phyloP scores from a whole-genome alignment of 176 grass and related monocot species.

The Microstegium vimineum region DNA sequence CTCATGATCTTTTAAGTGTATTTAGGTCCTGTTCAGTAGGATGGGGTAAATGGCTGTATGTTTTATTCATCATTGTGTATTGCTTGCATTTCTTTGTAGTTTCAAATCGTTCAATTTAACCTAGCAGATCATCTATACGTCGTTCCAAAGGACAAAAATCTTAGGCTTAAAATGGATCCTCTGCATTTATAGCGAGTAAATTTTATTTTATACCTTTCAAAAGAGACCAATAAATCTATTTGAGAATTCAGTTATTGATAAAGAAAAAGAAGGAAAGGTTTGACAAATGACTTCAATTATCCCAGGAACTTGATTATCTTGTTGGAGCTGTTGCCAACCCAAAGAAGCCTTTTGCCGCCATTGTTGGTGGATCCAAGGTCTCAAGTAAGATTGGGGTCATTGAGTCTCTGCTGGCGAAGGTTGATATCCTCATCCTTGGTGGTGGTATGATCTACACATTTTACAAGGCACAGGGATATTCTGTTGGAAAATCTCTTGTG shows the following conservation, averaged over 20 bases:
- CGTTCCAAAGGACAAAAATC: not conserved
- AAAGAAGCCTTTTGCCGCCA: constrained; percentile 92
- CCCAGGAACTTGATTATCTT: constrained; percentile 91
- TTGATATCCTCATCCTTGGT: constrained; percentile 92
- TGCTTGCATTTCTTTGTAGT: not conserved
- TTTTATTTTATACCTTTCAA: not conserved
- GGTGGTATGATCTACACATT: constrained; percentile 98
- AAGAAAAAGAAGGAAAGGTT: not conserved
- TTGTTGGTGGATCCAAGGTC: constrained; percentile 97
- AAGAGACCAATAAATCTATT: not conserved
- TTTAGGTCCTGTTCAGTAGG: not conserved
- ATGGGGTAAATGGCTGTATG: not conserved
- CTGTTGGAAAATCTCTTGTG: constrained; percentile 92
- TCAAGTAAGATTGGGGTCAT: constrained; percentile 94
- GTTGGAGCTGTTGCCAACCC: constrained; percentile 90
- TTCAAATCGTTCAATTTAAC: not conserved
- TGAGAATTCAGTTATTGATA: not conserved
- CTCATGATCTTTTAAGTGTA: not conserved
- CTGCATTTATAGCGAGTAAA: not conserved
- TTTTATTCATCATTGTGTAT: not conserved
- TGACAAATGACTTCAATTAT: not conserved
- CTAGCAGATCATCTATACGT: not conserved
- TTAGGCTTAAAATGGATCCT: no score
- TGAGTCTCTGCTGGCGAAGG: constrained; percentile 73
- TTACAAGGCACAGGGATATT: constrained; percentile 84